These are phyloP conservation scores for Cladosporium oxysporum DNA, from an alignment of 2,329 filamentous ascomycete genomes.

Conservation along the genomic window DNA sequence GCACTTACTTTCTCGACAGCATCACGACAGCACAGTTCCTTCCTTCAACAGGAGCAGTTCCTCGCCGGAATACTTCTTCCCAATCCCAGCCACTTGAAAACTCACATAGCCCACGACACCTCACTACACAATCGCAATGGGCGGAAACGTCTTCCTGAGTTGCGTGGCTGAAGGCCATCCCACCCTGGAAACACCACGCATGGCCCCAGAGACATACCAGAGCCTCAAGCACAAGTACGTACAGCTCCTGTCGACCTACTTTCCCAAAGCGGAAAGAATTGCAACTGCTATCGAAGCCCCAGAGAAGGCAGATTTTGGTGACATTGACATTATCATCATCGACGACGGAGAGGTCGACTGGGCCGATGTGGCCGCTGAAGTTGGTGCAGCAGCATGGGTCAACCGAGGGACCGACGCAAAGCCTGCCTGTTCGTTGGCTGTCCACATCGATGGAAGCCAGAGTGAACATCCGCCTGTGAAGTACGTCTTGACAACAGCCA, in stretches of 20 bases:
- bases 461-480: constrained; percentile 5
- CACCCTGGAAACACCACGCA: constrained; percentile 63
- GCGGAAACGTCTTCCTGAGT: constrained; percentile 61
- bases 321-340: constrained; percentile 69
- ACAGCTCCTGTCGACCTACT: constrained; percentile 45
- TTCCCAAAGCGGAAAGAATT: constrained; percentile 54
- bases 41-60: neutral
- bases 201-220: constrained; percentile 61
- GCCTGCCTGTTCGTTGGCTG: constrained; percentile 28
- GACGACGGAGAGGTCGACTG: constrained; percentile 25
- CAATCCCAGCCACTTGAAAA: neutral
- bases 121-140: constrained; percentile 54
- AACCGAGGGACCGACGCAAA: constrained; percentile 17
- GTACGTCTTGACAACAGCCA: constrained; percentile 24
- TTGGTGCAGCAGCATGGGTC: constrained; percentile 49
- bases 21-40: neutral
- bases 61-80: too few relatives aligned
- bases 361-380: constrained; percentile 39
- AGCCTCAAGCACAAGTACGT: constrained; percentile 51
- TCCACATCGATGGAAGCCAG: constrained; percentile 25
- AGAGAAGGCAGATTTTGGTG: constrained; percentile 67
- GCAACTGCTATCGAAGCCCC: constrained; percentile 68
- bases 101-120: neutral
- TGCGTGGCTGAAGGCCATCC: constrained; percentile 43
- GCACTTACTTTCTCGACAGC: neutral